Evolutionary conservation across 805 yeast species (phyloP), one percentile per base, ranked within the genome.

Genomic region (Naumovozyma castellii): DNA sequence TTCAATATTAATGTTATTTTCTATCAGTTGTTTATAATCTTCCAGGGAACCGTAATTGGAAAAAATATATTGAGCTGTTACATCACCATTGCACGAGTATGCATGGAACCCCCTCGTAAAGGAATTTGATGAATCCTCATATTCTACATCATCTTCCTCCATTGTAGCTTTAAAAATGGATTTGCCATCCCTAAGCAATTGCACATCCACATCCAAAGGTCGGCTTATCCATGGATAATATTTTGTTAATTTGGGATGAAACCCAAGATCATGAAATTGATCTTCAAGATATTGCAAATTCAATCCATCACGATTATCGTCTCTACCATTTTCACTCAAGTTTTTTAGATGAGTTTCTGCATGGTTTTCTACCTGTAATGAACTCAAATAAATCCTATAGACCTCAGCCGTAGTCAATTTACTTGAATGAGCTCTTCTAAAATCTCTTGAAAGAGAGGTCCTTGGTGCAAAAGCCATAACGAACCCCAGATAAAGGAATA

Each of bases 401-500:
- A 82, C 69, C 46, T 87, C 96, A 8, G 76, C 71, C 40, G 69
- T 71, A 2, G 94, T 79, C 36, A 84, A 55, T 39, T 66, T 71
- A 28, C 77, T 70, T 25, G 80, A 78, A 59, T 85, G 84, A 47
- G 84, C 58, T 37, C 95, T 64, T 50, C 90, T 71, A 51, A 83
- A 75, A 59, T 88, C 96, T 47, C 95, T 66, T 37, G 82, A 76
- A 15, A 85, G 64, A 2, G 95, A 84, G 1, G 97, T 84, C 42
- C 95, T 61, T 2, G 95, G 96, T 13, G 86, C 66, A 56, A 87
- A 87, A 0, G 80, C 75, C 37, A 84, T 65, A 32, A 83, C 75
- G 54, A 83, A 76, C 2, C 73, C 66, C 13, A 75, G 19, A 44
- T 61, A 61, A 1, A 59, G 35, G 38, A 52, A 20, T 30, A 57